Conservation (phyloP, 129 eudicot genomes). For the Centella asiatica region DNA sequence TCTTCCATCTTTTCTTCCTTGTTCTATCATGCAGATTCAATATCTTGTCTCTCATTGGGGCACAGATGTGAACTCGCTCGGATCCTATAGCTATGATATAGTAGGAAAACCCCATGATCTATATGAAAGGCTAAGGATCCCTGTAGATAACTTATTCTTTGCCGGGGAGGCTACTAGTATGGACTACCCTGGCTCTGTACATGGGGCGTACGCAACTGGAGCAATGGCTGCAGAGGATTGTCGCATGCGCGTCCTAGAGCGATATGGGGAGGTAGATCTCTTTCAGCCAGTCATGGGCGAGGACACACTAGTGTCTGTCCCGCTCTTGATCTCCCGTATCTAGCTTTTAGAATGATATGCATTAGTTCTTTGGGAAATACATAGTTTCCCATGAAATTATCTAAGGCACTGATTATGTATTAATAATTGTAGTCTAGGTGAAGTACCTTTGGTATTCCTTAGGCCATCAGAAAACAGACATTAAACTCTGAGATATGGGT, state of each 20-base stretch:
- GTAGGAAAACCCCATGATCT: slow-evolving; percentile 94
- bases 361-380: background rate
- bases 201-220: slow-evolving; percentile 95
- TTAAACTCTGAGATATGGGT: background rate
- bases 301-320: slow-evolving; percentile 49
- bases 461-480: background rate
- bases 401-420: background rate
- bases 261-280: slow-evolving; percentile 79
- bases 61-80: slow-evolving; percentile 68
- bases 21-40: slow-evolving; percentile 54
- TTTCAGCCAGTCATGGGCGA: slow-evolving; percentile 87
- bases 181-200: slow-evolving; percentile 89
- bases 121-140: slow-evolving; percentile 79
- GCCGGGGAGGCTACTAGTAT: slow-evolving; percentile 96
- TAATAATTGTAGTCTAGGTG: background rate
- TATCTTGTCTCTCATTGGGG: slow-evolving; percentile 92
- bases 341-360: slow-evolving; percentile 13
- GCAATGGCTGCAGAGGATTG: slow-evolving; percentile 95
- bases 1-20: background rate
- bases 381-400: background rate
- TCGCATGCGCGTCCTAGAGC: slow-evolving; percentile 89
- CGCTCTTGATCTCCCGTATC: slow-evolving; percentile 78
- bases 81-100: slow-evolving; percentile 83
- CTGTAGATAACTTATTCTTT: slow-evolving; percentile 91
- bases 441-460: background rate